A percentile compares a stretch with the other conserved stretches of the same genome.
These are phyloP conservation scores for Orychophragmus violaceus DNA, from an alignment of 345 rosid genomes.

Conservation along the genomic window DNA sequence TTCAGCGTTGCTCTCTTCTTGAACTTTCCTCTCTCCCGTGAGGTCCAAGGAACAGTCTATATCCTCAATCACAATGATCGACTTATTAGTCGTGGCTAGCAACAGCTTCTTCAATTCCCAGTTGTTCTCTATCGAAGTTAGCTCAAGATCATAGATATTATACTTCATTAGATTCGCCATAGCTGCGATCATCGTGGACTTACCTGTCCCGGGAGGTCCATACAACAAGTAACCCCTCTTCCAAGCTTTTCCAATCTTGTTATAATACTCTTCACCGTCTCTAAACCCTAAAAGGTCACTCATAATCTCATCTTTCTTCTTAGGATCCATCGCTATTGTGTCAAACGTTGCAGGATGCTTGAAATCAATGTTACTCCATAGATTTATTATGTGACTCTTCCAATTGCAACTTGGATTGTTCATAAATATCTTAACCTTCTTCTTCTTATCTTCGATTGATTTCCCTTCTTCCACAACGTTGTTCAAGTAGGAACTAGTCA, in stretches of 20 bases:
- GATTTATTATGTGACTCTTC: not conserved
- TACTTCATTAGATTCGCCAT: slow-evolving; percentile 37
- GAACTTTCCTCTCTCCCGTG: slow-evolving; percentile 28
- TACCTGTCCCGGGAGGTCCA: slow-evolving; percentile 42
- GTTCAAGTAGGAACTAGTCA: slow-evolving; percentile 33
- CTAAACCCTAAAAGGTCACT: slow-evolving; percentile 30
- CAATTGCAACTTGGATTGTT: slow-evolving; percentile 32
- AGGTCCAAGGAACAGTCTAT: slow-evolving; percentile 42
- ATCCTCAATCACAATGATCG: slow-evolving; percentile 40
- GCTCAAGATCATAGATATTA: slow-evolving; percentile 37
- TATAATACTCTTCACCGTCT: slow-evolving; percentile 32
- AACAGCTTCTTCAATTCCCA: slow-evolving; percentile 34
- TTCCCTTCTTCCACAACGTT: slow-evolving; percentile 44
- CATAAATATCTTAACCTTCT: slow-evolving; percentile 43
- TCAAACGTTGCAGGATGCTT: slow-evolving; percentile 39
- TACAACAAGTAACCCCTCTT: slow-evolving; percentile 39
- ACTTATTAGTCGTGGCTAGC: slow-evolving; percentile 31
- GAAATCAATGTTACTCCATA: slow-evolving; percentile 29
- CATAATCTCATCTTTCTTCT: slow-evolving; percentile 31
- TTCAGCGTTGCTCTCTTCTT: not conserved
- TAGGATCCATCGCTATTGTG: slow-evolving; percentile 31
- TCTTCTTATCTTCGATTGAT: slow-evolving; percentile 34
- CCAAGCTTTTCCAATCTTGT: slow-evolving; percentile 41
- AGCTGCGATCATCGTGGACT: slow-evolving; percentile 40
- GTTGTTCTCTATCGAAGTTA: slow-evolving; percentile 29